Base-by-base conservation (phyloP, 2,329 filamentous ascomycete genomes). In the Neospermospora avenae region DNA sequence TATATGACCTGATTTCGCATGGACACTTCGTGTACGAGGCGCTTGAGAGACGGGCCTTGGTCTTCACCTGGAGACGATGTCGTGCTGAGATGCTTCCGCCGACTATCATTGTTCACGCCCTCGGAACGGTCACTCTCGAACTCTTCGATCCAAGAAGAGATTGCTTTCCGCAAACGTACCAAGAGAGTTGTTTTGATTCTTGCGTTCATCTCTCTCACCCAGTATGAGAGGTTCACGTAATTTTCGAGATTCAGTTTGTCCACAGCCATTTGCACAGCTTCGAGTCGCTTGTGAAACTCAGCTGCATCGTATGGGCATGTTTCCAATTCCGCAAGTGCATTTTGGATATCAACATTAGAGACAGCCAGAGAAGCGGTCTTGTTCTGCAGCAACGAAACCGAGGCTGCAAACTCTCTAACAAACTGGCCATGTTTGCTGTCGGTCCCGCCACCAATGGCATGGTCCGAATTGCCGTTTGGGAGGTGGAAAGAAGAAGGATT, bases 1-100 rank as follows among this genome's bases (percentile, higher is more conserved):
- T 96, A 96, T 67, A 99, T 96, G 66, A 97, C 89, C 74, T 99
- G 95, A 69, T 98, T 98, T 34, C 91, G 90, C 91, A 99, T 99
- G 5, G 91, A 95, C 57, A 99, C 88, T 73, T 99, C 95, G 68
- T 97, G 91, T 16, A 95, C 82, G 24, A 96, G 82, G 31, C 83
- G 84, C 69, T 84, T 86, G 76, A 96, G 85, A 3, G 81, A 81
- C 0, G 91, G 90, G 3, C 77, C 76, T 59, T 84, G 80, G 34
- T 77, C 76, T 65, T 78, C 81, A 11, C 66, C 61, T 14, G 65
- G 63, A 31, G 82, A 80, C 4, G 74, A 73, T 13, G 72, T 70
- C 10, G 77, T 77, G 8, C 75, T 74, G 20, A 77, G 64, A 65
- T 78, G 78, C 68, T 82, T 84, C 54, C 82, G 78, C 51, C 80